Evolutionary conservation across 495 filamentous ascomycete species (phyloP).

Genomic region (Penicillium cosmopolitanum): DNA sequence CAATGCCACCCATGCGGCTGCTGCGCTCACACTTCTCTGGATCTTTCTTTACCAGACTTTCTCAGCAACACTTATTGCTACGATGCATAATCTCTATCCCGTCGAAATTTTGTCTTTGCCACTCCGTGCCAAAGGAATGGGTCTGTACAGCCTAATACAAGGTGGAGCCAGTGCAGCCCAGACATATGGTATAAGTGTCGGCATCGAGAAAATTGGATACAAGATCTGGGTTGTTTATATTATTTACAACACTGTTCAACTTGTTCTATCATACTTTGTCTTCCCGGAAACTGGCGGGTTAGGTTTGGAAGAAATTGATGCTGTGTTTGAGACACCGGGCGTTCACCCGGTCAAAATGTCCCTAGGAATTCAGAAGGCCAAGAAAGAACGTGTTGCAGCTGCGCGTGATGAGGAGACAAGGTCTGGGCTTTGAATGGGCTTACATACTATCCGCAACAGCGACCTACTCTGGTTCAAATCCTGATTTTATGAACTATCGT

Average conservation of each 20-base stretch:
- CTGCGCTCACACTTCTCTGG: conserved; percentile 42
- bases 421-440: background rate
- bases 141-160: conserved; percentile 45
- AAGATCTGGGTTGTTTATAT: conserved; percentile 52
- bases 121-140: conserved; percentile 49
- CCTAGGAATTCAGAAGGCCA: conserved; percentile 47
- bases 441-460: background rate
- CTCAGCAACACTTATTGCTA: conserved; percentile 42
- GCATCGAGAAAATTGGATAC: conserved; percentile 45
- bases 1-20: conserved; percentile 24
- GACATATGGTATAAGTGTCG: conserved; percentile 45
- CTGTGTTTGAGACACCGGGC: conserved; percentile 48
- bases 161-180: conserved; percentile 42
- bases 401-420: conserved; percentile 23
- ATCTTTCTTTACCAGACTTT: conserved; percentile 48
- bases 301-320: conserved; percentile 48
- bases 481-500: too few relatives aligned
- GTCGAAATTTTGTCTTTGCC: conserved; percentile 42
- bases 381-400: conserved; percentile 34
- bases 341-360: conserved; percentile 50
- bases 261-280: conserved; percentile 43
- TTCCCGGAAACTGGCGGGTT: conserved; percentile 46
- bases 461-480: too few relatives aligned
- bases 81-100: conserved; percentile 51
- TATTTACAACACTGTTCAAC: conserved; percentile 45